Base-by-base conservation (phyloP, 257 asterid species). In the Cruciata laevipes region DNA sequence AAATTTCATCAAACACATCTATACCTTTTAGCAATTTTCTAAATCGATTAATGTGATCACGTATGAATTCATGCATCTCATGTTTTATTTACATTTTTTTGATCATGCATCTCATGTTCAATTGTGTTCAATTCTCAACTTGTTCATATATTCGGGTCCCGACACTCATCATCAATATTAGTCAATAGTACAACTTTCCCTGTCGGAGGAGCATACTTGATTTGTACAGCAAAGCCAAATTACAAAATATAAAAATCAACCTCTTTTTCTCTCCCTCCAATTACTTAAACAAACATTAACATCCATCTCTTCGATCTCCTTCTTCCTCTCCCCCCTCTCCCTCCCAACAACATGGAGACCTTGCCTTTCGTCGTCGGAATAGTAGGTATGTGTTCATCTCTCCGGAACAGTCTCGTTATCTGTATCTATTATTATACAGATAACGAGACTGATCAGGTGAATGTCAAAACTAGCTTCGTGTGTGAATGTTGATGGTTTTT, bases 321-420 rank as follows among this genome's bases (percentile, higher is more conserved):
- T 7, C 25, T 47, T 9, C 2, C 42, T 14, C 40, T 47, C 53
- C 16, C 53, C 16, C 20, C n/a, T n/a, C n/a, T 40, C 0, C 12
- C 53, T 47, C 55, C n/a, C 7, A 24, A 24, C 47, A 60, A 3
- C 49, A 87, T 87, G 95, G 84, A 82, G 66, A 68, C 60, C 23
- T 61, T 83, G 66, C 63, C 61, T 53, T 78, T 84, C 49, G 8
- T 62, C 32, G 67, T 84, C 68, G 95, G 90, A 27, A 53, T 84
- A 17, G 75, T 87, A 74, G 95, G 95, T 82, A 84, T 6, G 33
- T 4, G 18, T 1, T 51, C 51, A 37, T 7, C 42, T 37, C 51
- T 47, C 55, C 38, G 8, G 2, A 38, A 10, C 47, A 38, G 47
- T 38, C 55, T 17, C 20, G 1, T 47, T 47, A 16, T 47, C 21